phyloP scores from a whole-genome alignment of 2,329 filamentous ascomycete species.

The Alternaria sp. region DNA sequence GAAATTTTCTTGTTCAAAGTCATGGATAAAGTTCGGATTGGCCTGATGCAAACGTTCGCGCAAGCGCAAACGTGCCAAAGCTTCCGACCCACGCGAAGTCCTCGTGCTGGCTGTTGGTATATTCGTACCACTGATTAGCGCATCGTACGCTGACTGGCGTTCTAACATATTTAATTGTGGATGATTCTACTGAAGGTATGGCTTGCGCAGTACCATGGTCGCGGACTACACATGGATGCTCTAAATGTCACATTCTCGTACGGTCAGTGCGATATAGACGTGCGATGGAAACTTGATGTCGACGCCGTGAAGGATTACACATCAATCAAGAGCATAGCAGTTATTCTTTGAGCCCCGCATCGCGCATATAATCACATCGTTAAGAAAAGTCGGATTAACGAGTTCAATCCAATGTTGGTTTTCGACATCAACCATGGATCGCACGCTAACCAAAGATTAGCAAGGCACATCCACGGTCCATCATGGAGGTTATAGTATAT shows the following conservation, averaged over 20 bases:
- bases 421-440: conserved; percentile 2
- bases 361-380: background rate
- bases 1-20: background rate
- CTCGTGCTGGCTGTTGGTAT: background rate
- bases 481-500: background rate
- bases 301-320: background rate
- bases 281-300: background rate
- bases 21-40: background rate
- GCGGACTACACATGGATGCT: background rate
- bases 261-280: background rate
- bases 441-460: background rate
- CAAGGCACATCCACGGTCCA: background rate
- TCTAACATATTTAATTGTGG: background rate
- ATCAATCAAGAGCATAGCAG: background rate
- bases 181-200: background rate
- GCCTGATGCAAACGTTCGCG: background rate
- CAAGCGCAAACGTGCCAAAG: background rate
- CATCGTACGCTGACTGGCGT: background rate
- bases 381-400: background rate
- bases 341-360: background rate
- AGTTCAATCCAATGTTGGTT: background rate
- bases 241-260: background rate
- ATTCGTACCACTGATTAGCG: background rate
- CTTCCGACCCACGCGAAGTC: background rate
- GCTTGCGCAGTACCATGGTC: background rate